Percentiles rank a stretch among this genome's conserved stretches.
Evolutionary conservation across 306 rosid genomes (phyloP).

Genomic region (Crataegus laevigata): DNA sequence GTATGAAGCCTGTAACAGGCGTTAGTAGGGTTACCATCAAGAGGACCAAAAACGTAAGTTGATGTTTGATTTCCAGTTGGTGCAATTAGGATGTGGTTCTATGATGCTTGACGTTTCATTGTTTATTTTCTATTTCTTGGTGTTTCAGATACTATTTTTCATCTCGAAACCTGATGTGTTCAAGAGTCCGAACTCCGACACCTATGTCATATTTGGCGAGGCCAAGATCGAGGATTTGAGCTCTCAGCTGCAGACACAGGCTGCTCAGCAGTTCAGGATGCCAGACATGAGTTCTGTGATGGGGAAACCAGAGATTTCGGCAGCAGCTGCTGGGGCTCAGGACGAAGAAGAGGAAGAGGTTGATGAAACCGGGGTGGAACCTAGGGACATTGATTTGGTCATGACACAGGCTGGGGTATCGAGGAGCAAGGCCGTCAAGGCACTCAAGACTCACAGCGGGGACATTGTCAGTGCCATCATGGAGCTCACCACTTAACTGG

Average conservation of each 20-base stretch:
- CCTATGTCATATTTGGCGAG: slow-evolving; percentile 79
- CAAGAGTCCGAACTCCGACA: slow-evolving; percentile 84
- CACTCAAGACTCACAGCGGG: slow-evolving; percentile 68
- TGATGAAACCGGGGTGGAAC: slow-evolving; percentile 66
- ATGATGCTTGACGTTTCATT: background rate
- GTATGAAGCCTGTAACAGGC: slow-evolving; percentile 78
- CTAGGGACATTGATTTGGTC: slow-evolving; percentile 79
- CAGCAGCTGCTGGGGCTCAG: slow-evolving; percentile 35
- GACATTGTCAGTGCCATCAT: slow-evolving; percentile 89
- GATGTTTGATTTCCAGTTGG: background rate
- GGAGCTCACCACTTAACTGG: slow-evolving; percentile 69
- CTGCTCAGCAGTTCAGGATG: slow-evolving; percentile 91
- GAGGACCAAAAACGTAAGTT: slow-evolving; percentile 68
- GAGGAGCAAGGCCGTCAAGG: slow-evolving; percentile 82
- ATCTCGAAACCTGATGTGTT: slow-evolving; percentile 91
- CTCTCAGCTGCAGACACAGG: slow-evolving; percentile 83
- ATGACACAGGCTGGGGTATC: slow-evolving; percentile 93
- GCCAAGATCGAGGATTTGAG: slow-evolving; percentile 87
- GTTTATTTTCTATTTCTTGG: background rate
- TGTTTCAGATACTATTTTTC: slow-evolving; percentile 60
- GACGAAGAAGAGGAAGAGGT: slow-evolving; percentile 72
- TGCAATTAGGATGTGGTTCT: background rate
- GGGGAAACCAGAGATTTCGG: slow-evolving; percentile 49
- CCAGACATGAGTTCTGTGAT: slow-evolving; percentile 62
- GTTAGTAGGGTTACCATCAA: slow-evolving; percentile 90